These are phyloP conservation scores for Discostella stelligera DNA, from an alignment of 352 stramenopile genomes.

Conservation along the genomic window DNA sequence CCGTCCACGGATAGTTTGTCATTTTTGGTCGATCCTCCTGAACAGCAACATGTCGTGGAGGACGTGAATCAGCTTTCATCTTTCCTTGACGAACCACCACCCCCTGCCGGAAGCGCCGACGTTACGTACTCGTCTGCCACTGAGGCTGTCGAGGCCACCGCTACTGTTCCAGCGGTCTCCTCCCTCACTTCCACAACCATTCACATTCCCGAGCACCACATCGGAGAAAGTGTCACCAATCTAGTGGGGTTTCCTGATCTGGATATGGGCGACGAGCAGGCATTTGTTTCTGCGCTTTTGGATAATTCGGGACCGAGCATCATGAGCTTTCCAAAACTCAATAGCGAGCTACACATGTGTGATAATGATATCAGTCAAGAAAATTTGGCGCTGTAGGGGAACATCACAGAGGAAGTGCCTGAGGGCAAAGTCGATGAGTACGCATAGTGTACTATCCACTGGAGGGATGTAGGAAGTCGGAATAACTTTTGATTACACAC, in stretches of 20 bases:
- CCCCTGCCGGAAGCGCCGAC: neutral
- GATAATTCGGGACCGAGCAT: conserved; percentile 45
- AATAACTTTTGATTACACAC: neutral
- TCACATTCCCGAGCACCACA: conserved; percentile 20
- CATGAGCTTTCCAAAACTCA: conserved; percentile 35
- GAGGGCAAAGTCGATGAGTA: neutral
- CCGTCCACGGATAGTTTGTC: conserved; percentile 35
- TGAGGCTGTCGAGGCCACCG: conserved; percentile 26
- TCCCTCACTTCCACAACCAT: conserved; percentile 2
- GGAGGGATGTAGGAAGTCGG: neutral
- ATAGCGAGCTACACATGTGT: conserved; percentile 12
- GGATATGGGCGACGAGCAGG: conserved; percentile 74
- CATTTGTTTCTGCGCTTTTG: conserved; percentile 75
- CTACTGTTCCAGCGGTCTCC: neutral
- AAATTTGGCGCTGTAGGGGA: neutral
- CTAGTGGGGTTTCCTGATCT: conserved; percentile 70
- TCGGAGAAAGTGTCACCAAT: conserved; percentile 29
- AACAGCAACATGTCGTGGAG: neutral
- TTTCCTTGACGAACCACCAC: neutral
- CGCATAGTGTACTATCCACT: neutral
- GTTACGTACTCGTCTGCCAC: conserved; percentile 27
- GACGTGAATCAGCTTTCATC: conserved; percentile 5
- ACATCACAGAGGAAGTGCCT: neutral
- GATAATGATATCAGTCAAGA: neutral
- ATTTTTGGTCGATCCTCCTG: conserved; percentile 39